phyloP scores from a whole-genome alignment of 2,329 filamentous ascomycete genomes.

The Parafenestella ontariensis region DNA sequence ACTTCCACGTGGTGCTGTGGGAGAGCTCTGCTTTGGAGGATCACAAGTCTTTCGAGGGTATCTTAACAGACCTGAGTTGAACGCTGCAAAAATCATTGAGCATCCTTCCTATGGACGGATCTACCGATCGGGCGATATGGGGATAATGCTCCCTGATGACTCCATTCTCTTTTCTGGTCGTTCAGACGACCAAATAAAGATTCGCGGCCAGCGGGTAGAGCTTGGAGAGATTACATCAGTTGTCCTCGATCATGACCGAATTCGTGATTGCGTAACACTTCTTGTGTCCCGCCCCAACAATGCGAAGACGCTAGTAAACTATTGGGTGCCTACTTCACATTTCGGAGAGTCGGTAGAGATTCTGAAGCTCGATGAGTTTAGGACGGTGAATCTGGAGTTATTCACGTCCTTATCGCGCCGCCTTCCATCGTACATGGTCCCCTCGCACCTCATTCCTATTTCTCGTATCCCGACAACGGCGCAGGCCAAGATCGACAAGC shows the following conservation, averaged over 20 bases:
- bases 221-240: conserved; percentile 75
- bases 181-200: conserved; percentile 80
- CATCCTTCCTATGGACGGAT: conserved; percentile 74
- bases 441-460: conserved; percentile 74
- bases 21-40: conserved; percentile 87
- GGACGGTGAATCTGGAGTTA: conserved; percentile 49
- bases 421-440: conserved; percentile 81
- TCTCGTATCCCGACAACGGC: conserved; percentile 72
- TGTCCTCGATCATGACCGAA: conserved; percentile 60
- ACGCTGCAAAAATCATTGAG: conserved; percentile 70
- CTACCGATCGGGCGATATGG: conserved; percentile 84
- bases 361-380: conserved; percentile 47
- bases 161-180: conserved; percentile 76
- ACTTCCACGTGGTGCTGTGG: conserved; percentile 74
- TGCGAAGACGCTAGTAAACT: conserved; percentile 67
- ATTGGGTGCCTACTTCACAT: conserved; percentile 64
- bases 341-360: conserved; percentile 41
- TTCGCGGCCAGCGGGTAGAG: conserved; percentile 81
- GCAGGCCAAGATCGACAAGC: conserved; percentile 76
- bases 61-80: conserved; percentile 69
- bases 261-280: conserved; percentile 70
- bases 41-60: conserved; percentile 80
- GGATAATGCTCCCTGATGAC: conserved; percentile 78
- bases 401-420: conserved; percentile 62
- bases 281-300: conserved; percentile 57